Evolutionary conservation across 305 asterid species (phyloP).

Genomic region (Nicotiana rustica): DNA sequence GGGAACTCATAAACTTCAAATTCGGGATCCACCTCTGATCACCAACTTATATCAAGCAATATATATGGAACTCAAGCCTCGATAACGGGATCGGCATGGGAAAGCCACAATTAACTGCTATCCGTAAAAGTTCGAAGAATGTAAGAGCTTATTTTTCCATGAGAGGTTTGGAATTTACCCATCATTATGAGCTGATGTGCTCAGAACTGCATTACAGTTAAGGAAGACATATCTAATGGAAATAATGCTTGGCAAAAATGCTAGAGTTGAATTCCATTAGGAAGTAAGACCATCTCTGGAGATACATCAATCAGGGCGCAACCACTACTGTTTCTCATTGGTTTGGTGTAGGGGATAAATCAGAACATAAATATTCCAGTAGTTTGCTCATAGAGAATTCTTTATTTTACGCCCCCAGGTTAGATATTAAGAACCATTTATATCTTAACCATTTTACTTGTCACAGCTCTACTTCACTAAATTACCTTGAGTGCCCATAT

Average conservation of each 20-base stretch:
- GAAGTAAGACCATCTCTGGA: neutral
- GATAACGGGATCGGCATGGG: neutral
- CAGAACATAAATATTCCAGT: constrained; percentile 1
- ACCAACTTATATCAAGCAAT: neutral
- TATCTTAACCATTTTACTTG: neutral
- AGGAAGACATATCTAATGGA: constrained; percentile 17
- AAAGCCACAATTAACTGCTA: neutral
- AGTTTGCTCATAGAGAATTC: neutral
- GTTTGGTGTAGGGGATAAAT: neutral
- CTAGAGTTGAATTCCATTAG: neutral
- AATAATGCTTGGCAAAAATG: neutral
- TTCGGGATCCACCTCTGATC: too few relatives aligned
- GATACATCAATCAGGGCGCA: neutral
- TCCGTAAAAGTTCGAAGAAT: neutral
- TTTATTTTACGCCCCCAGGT: neutral
- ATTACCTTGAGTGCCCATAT: constrained; percentile 90
- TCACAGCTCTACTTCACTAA: neutral
- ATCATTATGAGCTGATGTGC: neutral
- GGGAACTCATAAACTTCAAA: too few relatives aligned
- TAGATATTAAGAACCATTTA: neutral
- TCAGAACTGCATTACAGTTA: neutral
- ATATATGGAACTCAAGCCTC: neutral
- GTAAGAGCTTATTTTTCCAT: neutral
- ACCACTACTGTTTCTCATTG: neutral
- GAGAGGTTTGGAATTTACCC: neutral